These are phyloP conservation scores for Fusarium setosum DNA, from an alignment of 2,329 filamentous ascomycete genomes.

Conservation along the genomic window DNA sequence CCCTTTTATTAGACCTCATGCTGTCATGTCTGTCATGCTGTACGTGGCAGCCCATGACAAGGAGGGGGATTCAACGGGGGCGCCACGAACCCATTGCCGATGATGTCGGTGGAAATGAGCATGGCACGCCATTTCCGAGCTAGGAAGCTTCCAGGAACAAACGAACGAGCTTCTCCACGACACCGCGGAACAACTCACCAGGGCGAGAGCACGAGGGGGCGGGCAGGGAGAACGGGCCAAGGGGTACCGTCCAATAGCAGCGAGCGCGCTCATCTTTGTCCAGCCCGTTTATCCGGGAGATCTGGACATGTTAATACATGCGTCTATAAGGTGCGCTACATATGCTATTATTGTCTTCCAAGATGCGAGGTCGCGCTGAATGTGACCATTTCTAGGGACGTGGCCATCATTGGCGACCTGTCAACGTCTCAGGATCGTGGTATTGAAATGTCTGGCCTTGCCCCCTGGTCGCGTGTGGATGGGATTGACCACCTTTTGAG, in stretches of 20 bases:
- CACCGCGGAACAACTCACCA: slow-evolving; percentile 9
- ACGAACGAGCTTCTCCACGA: slow-evolving; percentile 31
- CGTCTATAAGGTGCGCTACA: no score
- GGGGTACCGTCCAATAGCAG: slow-evolving; percentile 7
- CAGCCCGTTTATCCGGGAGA: slow-evolving; percentile 26
- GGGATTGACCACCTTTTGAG: slow-evolving; percentile 17
- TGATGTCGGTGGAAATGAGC: slow-evolving; percentile 45
- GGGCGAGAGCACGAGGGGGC: neutral
- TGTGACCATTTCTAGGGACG: neutral
- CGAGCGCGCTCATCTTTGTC: slow-evolving; percentile 3
- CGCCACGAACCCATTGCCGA: slow-evolving; percentile 4
- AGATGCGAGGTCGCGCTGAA: no score
- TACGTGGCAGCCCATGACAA: neutral
- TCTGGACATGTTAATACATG: slow-evolving; percentile 12
- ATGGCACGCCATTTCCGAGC: slow-evolving; percentile 19
- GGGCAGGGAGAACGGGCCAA: slow-evolving; percentile 9
- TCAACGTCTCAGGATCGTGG: slow-evolving; percentile 2
- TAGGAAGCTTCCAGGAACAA: slow-evolving; percentile 34
- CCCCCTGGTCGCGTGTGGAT: slow-evolving; percentile 22
- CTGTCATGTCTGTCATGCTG: no score
- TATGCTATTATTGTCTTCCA: no score
- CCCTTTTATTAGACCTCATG: neutral
- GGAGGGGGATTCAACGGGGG: slow-evolving; percentile 4
- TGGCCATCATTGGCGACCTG: slow-evolving; percentile 11
- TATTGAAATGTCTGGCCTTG: slow-evolving; percentile 8